A percentile compares a stretch with the other conserved stretches of the same genome.
These are phyloP conservation scores for Xylaria polymorpha DNA, from an alignment of 2,329 filamentous ascomycete species.

Conservation along the genomic window DNA sequence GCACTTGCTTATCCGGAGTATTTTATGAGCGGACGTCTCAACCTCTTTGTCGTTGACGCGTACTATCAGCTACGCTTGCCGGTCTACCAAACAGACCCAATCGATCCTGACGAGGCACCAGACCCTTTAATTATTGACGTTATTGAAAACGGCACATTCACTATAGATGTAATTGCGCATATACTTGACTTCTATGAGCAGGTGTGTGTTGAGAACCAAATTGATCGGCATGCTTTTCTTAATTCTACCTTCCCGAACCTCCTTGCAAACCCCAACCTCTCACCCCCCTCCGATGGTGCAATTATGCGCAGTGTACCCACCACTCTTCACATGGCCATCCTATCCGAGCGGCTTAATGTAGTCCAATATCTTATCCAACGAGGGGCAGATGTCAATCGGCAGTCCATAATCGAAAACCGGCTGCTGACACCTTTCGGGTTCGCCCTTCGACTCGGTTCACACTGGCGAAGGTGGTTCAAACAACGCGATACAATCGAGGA, in stretches of 20 bases:
- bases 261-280: not conserved
- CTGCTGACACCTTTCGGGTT: not conserved
- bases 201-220: not conserved
- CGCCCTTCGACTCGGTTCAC: not conserved
- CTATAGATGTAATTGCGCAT: not conserved
- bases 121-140: not conserved
- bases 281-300: not conserved
- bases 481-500: not conserved
- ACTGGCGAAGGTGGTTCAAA: not conserved
- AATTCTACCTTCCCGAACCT: conserved; percentile 5
- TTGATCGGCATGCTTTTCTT: conserved; percentile 8
- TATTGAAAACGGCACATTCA: not conserved
- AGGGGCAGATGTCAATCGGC: conserved; percentile 5
- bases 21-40: conserved; percentile 1
- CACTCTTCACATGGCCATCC: conserved; percentile 14
- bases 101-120: no score
- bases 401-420: not conserved
- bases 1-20: not conserved
- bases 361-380: not conserved
- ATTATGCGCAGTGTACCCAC: no score
- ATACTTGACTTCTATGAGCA: conserved; percentile 7
- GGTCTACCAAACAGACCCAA: not conserved
- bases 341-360: not conserved
- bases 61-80: not conserved
- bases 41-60: conserved; percentile 9